phyloP scores from a whole-genome alignment of 306 rosid genomes.

The Fragaria iinumae region DNA sequence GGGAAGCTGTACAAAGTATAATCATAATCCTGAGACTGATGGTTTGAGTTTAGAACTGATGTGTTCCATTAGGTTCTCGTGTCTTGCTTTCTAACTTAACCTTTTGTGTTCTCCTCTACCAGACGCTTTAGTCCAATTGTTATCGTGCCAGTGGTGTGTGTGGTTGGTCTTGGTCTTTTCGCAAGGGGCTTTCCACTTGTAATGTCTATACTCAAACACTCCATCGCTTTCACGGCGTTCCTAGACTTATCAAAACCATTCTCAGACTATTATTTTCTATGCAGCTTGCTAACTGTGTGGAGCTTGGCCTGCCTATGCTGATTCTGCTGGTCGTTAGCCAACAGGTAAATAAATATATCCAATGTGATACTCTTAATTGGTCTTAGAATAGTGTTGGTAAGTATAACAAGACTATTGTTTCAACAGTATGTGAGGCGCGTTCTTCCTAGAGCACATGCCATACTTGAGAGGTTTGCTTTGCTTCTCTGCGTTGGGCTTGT shows the following conservation, averaged over 20 bases:
- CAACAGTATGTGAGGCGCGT: conserved; percentile 60
- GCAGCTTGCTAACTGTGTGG: conserved; percentile 84
- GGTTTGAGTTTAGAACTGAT: conserved; percentile 6
- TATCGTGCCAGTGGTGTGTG: conserved; percentile 68
- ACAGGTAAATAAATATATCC: conserved; percentile 49
- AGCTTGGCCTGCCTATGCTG: conserved; percentile 89
- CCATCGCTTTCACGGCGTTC: conserved; percentile 9
- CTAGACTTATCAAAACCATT: conserved; percentile 6
- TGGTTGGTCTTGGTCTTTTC: conserved; percentile 85
- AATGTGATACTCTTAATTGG: neutral
- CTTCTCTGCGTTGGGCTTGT: conserved; percentile 62
- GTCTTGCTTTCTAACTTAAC: neutral
- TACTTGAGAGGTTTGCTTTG: conserved; percentile 68
- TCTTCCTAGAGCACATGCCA: conserved; percentile 26
- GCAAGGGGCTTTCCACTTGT: conserved; percentile 85
- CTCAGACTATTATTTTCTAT: conserved; percentile 30
- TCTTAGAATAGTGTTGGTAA: neutral
- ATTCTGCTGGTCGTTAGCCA: conserved; percentile 66
- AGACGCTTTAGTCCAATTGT: conserved; percentile 73
- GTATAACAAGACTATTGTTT: conserved; percentile 10
- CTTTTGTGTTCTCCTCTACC: conserved; percentile 31
- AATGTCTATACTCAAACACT: conserved; percentile 26
- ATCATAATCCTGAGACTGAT: neutral
- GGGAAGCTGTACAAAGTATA: conserved; percentile 71
- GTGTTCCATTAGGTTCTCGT: neutral